phyloP scores from a whole-genome alignment of 805 yeast species.

The Yarrowia sp. region DNA sequence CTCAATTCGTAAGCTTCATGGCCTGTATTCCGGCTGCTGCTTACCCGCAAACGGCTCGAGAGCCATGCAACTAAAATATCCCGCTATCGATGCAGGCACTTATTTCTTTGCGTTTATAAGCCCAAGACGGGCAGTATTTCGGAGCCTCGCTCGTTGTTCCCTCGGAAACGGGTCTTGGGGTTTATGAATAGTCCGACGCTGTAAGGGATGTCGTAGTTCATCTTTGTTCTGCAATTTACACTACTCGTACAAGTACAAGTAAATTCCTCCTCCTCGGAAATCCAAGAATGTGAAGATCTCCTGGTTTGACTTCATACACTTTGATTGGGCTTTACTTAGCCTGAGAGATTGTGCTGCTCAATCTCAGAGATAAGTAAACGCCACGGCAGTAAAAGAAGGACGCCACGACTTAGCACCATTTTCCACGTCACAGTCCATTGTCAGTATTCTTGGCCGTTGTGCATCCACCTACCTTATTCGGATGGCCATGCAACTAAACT shows the following conservation, averaged over 20 bases:
- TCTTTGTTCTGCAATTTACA: too few species aligned
- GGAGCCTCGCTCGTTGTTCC: background rate
- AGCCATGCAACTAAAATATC: slow-evolving; percentile 21
- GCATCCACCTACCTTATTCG: slow-evolving; percentile 34
- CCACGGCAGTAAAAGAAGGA: background rate
- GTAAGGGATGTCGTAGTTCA: too few species aligned
- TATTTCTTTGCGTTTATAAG: background rate
- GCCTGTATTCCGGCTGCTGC: slow-evolving; percentile 11
- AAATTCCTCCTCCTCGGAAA: too few species aligned
- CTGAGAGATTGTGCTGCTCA: too few species aligned
- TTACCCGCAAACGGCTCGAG: slow-evolving; percentile 27
- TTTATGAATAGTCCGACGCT: too few species aligned
- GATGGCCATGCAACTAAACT: slow-evolving; percentile 1
- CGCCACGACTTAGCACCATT: background rate
- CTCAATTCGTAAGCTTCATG: background rate
- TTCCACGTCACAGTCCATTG: slow-evolving; percentile 1
- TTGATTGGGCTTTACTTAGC: background rate
- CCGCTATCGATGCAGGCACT: slow-evolving; percentile 19
- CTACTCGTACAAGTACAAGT: too few species aligned
- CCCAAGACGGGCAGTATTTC: background rate
- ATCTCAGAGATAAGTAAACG: background rate
- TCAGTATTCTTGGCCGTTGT: slow-evolving; percentile 9
- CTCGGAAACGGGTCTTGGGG: background rate
- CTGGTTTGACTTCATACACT: background rate
- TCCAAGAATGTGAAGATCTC: too few species aligned